A percentile compares a stretch with the other conserved stretches of the same genome.
Evolutionary conservation across 108 stramenopile genomes (phyloP).

Genomic region (Craspedostauros australis): DNA sequence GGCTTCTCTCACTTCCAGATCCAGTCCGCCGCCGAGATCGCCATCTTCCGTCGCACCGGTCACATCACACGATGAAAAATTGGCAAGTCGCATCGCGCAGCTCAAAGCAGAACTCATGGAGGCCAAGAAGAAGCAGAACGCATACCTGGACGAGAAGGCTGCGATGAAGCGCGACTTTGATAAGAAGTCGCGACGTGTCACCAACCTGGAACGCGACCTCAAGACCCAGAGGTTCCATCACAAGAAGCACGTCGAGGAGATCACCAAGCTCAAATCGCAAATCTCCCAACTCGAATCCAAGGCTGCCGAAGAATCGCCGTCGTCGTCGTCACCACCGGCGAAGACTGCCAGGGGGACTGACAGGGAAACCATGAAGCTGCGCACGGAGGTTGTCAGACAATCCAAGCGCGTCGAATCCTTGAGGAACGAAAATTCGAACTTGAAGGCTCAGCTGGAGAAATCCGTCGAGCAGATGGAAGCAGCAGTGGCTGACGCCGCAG

Average conservation of each 20-base stretch:
- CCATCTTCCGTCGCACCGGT: too few relatives aligned
- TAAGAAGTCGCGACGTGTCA: background rate
- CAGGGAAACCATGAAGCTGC: conserved; percentile 6
- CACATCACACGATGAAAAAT: too few relatives aligned
- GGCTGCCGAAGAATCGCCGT: conserved; percentile 3
- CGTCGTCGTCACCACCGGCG: too few relatives aligned
- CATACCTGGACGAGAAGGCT: conserved; percentile 1
- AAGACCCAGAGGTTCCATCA: conserved; percentile 3
- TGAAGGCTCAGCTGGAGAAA: background rate
- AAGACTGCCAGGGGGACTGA: conserved; percentile 7
- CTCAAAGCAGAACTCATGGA: conserved; percentile 5
- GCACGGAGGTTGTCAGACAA: background rate
- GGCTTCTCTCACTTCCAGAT: background rate
- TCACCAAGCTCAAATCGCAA: background rate
- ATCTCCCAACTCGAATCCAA: background rate
- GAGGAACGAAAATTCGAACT: background rate
- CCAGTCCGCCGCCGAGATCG: background rate
- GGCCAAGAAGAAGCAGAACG: too few relatives aligned
- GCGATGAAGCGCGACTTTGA: conserved; percentile 6
- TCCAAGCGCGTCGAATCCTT: background rate
- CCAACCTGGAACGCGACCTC: conserved; percentile 5
- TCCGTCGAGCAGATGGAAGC: background rate
- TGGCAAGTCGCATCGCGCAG: background rate
- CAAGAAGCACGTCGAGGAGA: conserved; percentile 1
- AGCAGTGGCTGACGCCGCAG: too few relatives aligned